These are phyloP conservation scores for Paraleonurus japonicus DNA, from an alignment of 257 asterid species.

Conservation along the genomic window DNA sequence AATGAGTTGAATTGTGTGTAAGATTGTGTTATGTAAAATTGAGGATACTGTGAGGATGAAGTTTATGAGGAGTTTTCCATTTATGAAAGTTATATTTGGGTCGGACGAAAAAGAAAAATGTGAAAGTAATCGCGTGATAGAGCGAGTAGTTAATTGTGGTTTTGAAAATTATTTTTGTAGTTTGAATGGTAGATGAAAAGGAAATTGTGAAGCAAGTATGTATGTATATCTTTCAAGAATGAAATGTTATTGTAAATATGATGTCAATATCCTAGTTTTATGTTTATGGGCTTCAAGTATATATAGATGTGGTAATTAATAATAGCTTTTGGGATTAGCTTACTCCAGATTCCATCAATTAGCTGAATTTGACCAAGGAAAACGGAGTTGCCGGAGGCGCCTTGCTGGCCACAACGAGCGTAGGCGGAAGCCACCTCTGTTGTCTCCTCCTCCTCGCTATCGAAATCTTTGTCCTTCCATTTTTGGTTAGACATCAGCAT, in stretches of 20 bases:
- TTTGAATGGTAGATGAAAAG: too few relatives aligned
- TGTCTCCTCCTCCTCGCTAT: slow-evolving; percentile 45
- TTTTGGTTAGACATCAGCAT: slow-evolving; percentile 48
- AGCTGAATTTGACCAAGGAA: slow-evolving; percentile 89
- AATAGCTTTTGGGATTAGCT: slow-evolving; percentile 30
- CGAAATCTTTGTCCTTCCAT: slow-evolving; percentile 54
- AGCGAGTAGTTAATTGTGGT: background rate
- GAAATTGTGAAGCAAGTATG: too few relatives aligned
- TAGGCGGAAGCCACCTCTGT: slow-evolving; percentile 70
- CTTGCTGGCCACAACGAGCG: slow-evolving; percentile 96
- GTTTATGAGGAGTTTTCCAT: too few relatives aligned
- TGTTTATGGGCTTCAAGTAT: background rate
- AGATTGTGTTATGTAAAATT: too few relatives aligned
- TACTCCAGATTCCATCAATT: slow-evolving; percentile 77
- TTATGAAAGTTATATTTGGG: too few relatives aligned
- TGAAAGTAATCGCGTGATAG: too few relatives aligned
- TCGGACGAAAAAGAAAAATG: too few relatives aligned
- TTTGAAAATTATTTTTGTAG: too few relatives aligned
- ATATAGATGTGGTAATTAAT: background rate
- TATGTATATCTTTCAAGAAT: background rate
- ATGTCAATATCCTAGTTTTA: background rate
- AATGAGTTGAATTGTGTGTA: too few relatives aligned
- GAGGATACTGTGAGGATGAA: too few relatives aligned
- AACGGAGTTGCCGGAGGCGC: slow-evolving; percentile 93
- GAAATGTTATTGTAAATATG: background rate